Evolutionary conservation across 768 basidiomycete genomes (phyloP), one percentile per base, ranked within the genome.

Genomic region (Xerocomellus amylosporus): DNA sequence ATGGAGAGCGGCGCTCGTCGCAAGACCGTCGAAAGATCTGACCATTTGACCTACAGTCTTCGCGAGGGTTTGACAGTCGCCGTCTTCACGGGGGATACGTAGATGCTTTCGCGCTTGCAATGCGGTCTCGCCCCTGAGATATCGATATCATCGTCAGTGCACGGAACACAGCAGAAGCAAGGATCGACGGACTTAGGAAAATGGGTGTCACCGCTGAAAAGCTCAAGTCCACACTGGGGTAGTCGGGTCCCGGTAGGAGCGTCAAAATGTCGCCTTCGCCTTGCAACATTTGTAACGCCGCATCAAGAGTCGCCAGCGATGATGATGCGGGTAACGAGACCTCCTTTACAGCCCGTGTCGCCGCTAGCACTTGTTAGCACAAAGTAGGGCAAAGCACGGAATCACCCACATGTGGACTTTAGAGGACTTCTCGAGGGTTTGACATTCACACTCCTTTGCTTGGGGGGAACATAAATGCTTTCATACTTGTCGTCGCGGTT

Each of bases 1-100:
- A 33, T 20, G 8, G 45, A 22, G 28, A 34, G 8, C 24, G 22
- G 34, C 15, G 30, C 15, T 12, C 46, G 47, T 50, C 46, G 24
- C 15, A 19, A 30, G 28, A 10, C 1, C 8, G 9, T 2, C 8
- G 33, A 7, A 19, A 19, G 28, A 59, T 50, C 28, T 17, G 26
- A 28, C 36, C 50, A 42, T 37, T 14, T 43, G 26, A 40, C 40
- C 52, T 64, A 66, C 43, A 66, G 39, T 20, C 63, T 59, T 39
- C 53, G 58, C 39, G 64, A 56, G 36, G 64, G 64, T 41, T 60
- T 64, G 19, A 49, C 31, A 8, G 4, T 39, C 28, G 24, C 17
- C 2, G 22, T 43, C 39, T 33, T 54, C 20, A 30, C 14, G 2
- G 55, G 58, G 14, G 56, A 44, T 38, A 47, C 33, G n/a, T 55